These are phyloP conservation scores for Simmondsia chinensis DNA, from an alignment of 148 eudicot genomes.

Conservation along the genomic window DNA sequence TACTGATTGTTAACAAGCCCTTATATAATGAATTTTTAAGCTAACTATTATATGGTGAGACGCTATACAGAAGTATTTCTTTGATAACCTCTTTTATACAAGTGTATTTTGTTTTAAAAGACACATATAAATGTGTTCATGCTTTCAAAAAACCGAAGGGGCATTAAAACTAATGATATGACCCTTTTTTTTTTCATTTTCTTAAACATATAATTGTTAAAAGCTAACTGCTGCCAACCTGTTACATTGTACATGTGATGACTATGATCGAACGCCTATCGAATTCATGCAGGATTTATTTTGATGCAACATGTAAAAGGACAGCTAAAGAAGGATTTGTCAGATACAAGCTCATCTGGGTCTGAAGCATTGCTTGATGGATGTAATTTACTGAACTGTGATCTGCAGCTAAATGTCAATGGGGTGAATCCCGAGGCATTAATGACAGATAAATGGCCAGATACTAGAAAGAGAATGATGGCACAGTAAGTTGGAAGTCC, in stretches of 20 bases:
- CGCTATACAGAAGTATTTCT: too few species aligned
- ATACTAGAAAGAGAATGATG: slow-evolving; percentile 8
- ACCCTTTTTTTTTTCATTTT: too few species aligned
- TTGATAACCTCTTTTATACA: too few species aligned
- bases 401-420: slow-evolving; percentile 9
- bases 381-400: slow-evolving; percentile 26
- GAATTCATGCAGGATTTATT: slow-evolving; percentile 25
- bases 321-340: slow-evolving; percentile 19
- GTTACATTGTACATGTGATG: too few species aligned
- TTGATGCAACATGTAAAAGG: slow-evolving; percentile 38
- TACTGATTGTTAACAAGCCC: too few species aligned
- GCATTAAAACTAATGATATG: too few species aligned
- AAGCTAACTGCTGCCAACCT: background rate
- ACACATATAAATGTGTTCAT: too few species aligned
- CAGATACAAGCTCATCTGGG: slow-evolving; percentile 22
- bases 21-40: too few species aligned
- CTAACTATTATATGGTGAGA: too few species aligned
- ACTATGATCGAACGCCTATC: background rate
- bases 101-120: too few species aligned
- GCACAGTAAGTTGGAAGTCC: slow-evolving; percentile 15
- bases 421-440: slow-evolving; percentile 14
- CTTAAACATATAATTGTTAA: too few species aligned
- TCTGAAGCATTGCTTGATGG: slow-evolving; percentile 19
- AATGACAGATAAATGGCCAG: slow-evolving; percentile 1
- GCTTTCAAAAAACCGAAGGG: too few species aligned